A percentile compares a stretch with the other conserved stretches of the same genome.
Conservation (phyloP, 139 green algal genomes). For the Tetraselmis chui region DNA sequence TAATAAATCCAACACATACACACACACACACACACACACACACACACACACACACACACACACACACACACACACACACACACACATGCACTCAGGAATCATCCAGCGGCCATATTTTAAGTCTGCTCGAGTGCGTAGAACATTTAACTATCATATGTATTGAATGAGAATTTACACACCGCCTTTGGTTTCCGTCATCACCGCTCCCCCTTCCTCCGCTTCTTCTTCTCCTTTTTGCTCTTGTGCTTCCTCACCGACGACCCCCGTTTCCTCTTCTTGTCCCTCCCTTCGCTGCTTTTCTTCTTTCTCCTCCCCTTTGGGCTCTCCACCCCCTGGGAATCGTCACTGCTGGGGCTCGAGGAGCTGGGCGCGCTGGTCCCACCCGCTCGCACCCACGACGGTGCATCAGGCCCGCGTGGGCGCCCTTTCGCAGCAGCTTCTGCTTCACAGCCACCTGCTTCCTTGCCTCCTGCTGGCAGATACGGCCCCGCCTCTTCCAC, state of each 20-base stretch:
- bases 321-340: background rate
- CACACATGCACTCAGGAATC: no score
- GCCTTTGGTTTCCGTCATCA: no score
- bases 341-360: background rate
- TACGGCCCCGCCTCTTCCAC: conserved; percentile 29
- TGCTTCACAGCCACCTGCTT: conserved; percentile 6
- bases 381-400: conserved; percentile 16
- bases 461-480: conserved; percentile 3
- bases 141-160: no score
- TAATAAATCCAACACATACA: no score
- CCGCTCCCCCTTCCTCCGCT: background rate
- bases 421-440: conserved; percentile 7
- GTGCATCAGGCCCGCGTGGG: conserved; percentile 16
- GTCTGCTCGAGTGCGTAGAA: no score
- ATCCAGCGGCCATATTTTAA: no score
- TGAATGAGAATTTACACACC: no score
- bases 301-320: background rate
- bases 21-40: no score
- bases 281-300: background rate
- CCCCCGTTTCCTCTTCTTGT: background rate
- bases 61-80: no score
- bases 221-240: background rate
- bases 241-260: no score
- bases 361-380: background rate
- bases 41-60: no score